These are phyloP conservation scores for Acacia melanoxylon DNA, from an alignment of 306 rosid genomes.

Conservation along the genomic window DNA sequence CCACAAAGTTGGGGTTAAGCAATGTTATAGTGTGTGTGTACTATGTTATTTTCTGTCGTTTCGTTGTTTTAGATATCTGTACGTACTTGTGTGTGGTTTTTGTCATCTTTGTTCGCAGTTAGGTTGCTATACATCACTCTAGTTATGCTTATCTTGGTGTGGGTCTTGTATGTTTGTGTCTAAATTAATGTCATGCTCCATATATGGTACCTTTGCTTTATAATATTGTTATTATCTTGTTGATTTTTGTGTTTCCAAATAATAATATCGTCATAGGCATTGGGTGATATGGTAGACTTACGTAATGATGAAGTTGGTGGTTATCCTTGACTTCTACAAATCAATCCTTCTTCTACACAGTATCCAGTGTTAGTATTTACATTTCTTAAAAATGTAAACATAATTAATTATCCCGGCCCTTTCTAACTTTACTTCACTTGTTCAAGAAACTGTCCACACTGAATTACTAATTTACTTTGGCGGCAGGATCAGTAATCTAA, in stretches of 20 bases:
- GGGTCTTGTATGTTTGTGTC: neutral
- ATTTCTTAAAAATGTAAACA: neutral
- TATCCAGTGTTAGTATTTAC: neutral
- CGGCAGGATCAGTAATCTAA: neutral
- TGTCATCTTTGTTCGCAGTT: neutral
- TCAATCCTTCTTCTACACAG: neutral
- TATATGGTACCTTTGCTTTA: neutral
- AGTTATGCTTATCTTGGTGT: neutral
- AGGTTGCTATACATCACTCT: neutral
- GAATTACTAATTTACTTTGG: neutral
- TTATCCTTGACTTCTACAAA: neutral
- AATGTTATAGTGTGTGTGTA: too few relatives aligned
- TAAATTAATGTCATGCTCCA: neutral
- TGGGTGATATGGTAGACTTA: neutral
- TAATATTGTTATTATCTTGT: neutral
- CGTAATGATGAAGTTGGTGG: neutral
- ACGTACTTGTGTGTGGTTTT: neutral
- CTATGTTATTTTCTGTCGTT: neutral
- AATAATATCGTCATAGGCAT: too few relatives aligned
- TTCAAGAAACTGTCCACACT: neutral
- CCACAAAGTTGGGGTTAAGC: neutral
- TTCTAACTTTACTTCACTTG: neutral
- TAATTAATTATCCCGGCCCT: neutral
- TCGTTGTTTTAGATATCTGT: neutral
- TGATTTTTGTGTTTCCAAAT: neutral